Evolutionary conservation across 805 yeast species (phyloP).

Genomic region (Yamadazyma laniorum): DNA sequence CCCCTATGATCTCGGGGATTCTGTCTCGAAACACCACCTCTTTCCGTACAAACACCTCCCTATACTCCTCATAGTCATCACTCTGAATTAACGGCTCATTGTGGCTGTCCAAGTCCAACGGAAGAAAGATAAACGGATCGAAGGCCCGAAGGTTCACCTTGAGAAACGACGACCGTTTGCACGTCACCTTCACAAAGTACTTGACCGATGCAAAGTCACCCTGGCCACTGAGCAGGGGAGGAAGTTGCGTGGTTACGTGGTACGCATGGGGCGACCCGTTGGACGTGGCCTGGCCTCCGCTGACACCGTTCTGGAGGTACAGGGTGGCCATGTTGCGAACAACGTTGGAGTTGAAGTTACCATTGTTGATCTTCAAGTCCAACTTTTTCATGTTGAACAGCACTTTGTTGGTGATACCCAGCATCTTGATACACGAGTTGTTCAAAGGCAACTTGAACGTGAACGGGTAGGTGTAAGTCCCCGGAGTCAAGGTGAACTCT

Average conservation of each 20-base stretch:
- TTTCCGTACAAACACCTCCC: slow-evolving; percentile 46
- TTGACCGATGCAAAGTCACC: slow-evolving; percentile 40
- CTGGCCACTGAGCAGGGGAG: slow-evolving; percentile 33
- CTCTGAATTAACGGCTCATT: slow-evolving; percentile 8
- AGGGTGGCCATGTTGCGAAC: slow-evolving; percentile 21
- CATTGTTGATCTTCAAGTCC: slow-evolving; percentile 32
- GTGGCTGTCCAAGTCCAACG: slow-evolving; percentile 39
- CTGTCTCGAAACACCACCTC: slow-evolving; percentile 37
- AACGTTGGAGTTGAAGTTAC: slow-evolving; percentile 23
- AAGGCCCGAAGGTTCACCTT: slow-evolving; percentile 45
- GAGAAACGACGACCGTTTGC: slow-evolving; percentile 49
- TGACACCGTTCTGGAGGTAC: slow-evolving; percentile 4
- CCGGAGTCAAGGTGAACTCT: slow-evolving; percentile 49
- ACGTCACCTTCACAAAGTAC: slow-evolving; percentile 62
- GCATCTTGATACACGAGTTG: slow-evolving; percentile 38
- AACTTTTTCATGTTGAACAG: slow-evolving; percentile 28
- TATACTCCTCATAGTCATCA: slow-evolving; percentile 27
- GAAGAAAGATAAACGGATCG: slow-evolving; percentile 54
- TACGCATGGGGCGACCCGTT: slow-evolving; percentile 13
- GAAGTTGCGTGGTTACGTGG: slow-evolving; percentile 29
- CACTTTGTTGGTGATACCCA: slow-evolving; percentile 27
- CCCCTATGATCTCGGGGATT: slow-evolving; percentile 45
- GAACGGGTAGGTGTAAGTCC: slow-evolving; percentile 50
- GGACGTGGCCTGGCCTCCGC: not conserved
- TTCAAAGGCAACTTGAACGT: slow-evolving; percentile 43